Evolutionary conservation across 495 filamentous ascomycete species (phyloP).

Genomic region (Hypoxylon rickii): DNA sequence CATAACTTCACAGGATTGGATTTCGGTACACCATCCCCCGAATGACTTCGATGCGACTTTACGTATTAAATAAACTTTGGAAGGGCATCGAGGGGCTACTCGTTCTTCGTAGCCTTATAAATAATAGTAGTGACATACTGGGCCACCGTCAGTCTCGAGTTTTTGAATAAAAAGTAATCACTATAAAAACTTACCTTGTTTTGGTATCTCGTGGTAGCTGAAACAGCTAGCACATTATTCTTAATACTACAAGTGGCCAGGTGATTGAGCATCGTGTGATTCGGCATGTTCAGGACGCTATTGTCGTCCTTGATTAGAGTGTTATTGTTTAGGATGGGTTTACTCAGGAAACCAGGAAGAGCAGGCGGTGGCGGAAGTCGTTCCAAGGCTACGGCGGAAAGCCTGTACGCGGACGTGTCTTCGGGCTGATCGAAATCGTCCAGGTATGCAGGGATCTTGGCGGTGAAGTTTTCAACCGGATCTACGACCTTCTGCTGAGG

Average conservation of each 20-base stretch:
- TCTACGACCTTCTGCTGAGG: slow-evolving; percentile 48
- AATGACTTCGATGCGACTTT: slow-evolving; percentile 3
- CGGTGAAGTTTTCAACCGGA: slow-evolving; percentile 56
- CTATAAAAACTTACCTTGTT: slow-evolving; percentile 72
- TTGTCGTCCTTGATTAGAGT: slow-evolving; percentile 96
- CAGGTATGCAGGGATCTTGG: slow-evolving; percentile 80
- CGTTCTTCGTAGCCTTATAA: slow-evolving; percentile 79
- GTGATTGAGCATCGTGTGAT: slow-evolving; percentile 96
- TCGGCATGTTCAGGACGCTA: slow-evolving; percentile 93
- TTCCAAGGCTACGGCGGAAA: slow-evolving; percentile 68
- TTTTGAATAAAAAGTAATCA: slow-evolving; percentile 31
- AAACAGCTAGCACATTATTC: slow-evolving; percentile 92
- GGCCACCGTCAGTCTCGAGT: slow-evolving; percentile 17
- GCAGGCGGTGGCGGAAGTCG: slow-evolving; percentile 81
- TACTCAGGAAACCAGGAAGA: slow-evolving; percentile 88
- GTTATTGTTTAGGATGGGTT: slow-evolving; percentile 89
- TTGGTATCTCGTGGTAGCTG: slow-evolving; percentile 94
- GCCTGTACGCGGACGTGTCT: slow-evolving; percentile 69
- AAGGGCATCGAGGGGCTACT: slow-evolving; percentile 4
- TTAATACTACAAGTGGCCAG: slow-evolving; percentile 99
- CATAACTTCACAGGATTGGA: neutral
- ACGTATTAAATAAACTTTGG: neutral
- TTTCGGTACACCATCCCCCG: too few species aligned
- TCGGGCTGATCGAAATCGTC: slow-evolving; percentile 84
- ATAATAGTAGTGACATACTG: slow-evolving; percentile 98